These are phyloP conservation scores for Ganoderma lucidum DNA, from an alignment of 1,284 basidiomycete genomes.

Conservation along the genomic window DNA sequence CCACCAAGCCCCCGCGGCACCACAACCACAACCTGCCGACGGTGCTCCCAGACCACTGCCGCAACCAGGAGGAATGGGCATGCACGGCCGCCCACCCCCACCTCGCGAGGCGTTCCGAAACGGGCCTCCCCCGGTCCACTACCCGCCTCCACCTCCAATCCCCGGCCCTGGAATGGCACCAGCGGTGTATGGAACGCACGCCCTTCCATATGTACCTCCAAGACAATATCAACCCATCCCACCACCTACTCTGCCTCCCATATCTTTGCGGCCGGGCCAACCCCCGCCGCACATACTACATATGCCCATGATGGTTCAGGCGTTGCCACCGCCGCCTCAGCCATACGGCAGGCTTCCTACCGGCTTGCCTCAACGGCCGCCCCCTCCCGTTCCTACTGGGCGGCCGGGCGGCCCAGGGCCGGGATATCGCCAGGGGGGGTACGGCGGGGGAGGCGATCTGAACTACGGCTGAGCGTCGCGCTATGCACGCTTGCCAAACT, in stretches of 20 bases:
- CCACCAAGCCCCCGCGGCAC: constrained; percentile 40
- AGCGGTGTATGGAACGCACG: constrained; percentile 24
- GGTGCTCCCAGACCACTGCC: constrained; percentile 33
- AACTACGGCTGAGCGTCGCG: constrained; percentile 41
- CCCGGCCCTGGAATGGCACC: constrained; percentile 18
- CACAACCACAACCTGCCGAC: constrained; percentile 33
- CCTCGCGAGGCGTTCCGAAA: constrained; percentile 41
- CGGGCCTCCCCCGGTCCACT: constrained; percentile 34
- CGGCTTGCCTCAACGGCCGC: constrained; percentile 40
- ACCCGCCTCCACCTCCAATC: constrained; percentile 27
- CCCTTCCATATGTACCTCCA: constrained; percentile 21
- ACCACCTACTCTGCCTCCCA: constrained; percentile 28
- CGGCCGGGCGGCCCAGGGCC: constrained; percentile 28
- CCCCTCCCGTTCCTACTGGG: constrained; percentile 34
- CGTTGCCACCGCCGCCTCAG: constrained; percentile 30
- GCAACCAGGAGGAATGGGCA: constrained; percentile 33
- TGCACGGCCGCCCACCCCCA: constrained; percentile 37
- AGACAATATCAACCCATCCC: constrained; percentile 21
- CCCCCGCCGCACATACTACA: constrained; percentile 30
- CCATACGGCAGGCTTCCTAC: constrained; percentile 30
- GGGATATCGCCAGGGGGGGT: constrained; percentile 31
- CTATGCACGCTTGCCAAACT: background rate
- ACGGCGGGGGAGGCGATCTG: constrained; percentile 34
- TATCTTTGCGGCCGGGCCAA: constrained; percentile 30
- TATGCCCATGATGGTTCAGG: constrained; percentile 32